phyloP scores from a whole-genome alignment of 192 early-diverging fungal genomes.

The Podila epicladia region DNA sequence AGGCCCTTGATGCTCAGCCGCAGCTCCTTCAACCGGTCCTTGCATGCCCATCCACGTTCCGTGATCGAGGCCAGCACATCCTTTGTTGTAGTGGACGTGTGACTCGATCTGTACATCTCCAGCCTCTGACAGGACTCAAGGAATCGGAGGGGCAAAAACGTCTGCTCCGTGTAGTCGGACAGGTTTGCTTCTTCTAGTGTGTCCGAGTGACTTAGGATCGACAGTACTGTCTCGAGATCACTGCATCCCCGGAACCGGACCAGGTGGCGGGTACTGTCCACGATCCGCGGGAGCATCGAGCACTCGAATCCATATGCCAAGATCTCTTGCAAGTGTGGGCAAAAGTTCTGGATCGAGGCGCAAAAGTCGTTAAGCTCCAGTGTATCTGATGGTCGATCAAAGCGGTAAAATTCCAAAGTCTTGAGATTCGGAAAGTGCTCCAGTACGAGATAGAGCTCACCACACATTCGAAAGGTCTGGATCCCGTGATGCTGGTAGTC shows the following conservation, averaged over 20 bases:
- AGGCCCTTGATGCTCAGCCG: constrained; percentile 20
- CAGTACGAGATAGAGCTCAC: constrained; percentile 9
- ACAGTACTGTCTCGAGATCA: constrained; percentile 16
- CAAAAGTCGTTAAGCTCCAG: constrained; percentile 11
- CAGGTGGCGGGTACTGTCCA: constrained; percentile 1
- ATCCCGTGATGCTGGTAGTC: constrained; percentile 27
- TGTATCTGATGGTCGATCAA: constrained; percentile 6
- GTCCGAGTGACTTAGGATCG: constrained; percentile 15
- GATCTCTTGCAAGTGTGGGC: constrained; percentile 12
- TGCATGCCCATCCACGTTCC: constrained; percentile 25
- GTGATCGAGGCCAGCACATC: constrained; percentile 19
- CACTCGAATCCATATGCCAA: constrained; percentile 34
- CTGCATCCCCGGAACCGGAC: constrained; percentile 14
- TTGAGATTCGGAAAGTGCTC: constrained; percentile 25
- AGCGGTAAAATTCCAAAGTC: constrained; percentile 26
- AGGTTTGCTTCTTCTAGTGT: constrained; percentile 29
- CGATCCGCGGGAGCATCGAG: constrained; percentile 28
- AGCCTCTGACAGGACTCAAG: constrained; percentile 30
- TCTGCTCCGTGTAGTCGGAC: constrained; percentile 18
- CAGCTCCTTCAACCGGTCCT: constrained; percentile 6
- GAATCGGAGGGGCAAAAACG: constrained; percentile 19
- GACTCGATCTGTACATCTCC: background rate
- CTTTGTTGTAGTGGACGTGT: constrained; percentile 12
- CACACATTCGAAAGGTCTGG: constrained; percentile 29
- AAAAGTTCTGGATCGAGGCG: constrained; percentile 8